Conservation (phyloP, 2,329 filamentous ascomycete species). For the Macrophomina phaseolina region DNA sequence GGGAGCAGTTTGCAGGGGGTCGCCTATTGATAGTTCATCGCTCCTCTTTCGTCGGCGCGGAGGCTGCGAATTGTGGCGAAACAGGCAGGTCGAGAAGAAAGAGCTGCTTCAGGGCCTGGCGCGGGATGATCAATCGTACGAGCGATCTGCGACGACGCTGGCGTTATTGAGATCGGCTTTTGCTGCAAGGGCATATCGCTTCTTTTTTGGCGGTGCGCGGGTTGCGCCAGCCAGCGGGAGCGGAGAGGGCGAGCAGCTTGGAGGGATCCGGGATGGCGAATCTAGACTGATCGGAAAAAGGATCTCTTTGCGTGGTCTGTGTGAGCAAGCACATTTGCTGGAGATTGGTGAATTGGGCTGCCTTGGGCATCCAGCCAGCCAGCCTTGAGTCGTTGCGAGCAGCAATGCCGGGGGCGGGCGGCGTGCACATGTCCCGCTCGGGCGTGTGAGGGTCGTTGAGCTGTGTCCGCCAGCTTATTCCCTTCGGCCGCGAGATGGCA, state of each 20-base stretch:
- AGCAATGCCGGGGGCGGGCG: neutral
- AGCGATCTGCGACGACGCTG: conserved; percentile 13
- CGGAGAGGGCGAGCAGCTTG: conserved; percentile 4
- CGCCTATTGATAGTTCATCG: conserved; percentile 13
- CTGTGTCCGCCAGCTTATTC: neutral
- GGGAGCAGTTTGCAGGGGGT: neutral
- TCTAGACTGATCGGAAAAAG: conserved; percentile 1
- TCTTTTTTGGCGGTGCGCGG: conserved; percentile 3
- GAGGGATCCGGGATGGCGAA: conserved; percentile 3
- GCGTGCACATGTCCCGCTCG: neutral
- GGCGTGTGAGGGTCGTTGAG: neutral
- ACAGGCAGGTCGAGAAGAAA: conserved; percentile 6
- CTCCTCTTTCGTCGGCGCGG: neutral
- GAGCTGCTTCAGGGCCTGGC: conserved; percentile 2
- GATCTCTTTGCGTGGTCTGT: neutral
- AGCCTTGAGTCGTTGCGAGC: neutral
- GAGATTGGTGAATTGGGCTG: conserved; percentile 7
- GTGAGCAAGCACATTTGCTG: neutral
- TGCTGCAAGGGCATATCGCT: neutral
- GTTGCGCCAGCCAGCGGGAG: conserved; percentile 11
- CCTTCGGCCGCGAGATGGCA: conserved; percentile 1
- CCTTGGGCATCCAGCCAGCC: neutral
- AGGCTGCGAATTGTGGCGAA: neutral
- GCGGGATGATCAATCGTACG: conserved; percentile 24
- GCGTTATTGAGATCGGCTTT: conserved; percentile 22